Evolutionary conservation across 768 basidiomycete species (phyloP), one percentile per base, ranked within the genome.

Genomic region (Boletus vinaceobasis): DNA sequence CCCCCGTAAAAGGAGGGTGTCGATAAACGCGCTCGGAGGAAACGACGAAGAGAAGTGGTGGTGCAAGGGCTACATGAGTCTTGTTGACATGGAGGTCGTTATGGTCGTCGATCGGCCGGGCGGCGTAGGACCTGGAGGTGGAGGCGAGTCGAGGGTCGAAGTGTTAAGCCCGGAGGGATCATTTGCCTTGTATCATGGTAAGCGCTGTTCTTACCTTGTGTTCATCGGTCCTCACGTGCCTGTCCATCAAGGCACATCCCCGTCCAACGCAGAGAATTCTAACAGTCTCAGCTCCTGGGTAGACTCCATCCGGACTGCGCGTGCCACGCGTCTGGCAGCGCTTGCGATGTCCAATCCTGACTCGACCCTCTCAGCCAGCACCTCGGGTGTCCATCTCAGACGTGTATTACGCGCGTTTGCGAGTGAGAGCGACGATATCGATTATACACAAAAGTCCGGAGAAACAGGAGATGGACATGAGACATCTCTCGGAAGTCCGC

Each of bases 81-180:
- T 93, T 19, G 79, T 93, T 38, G 88, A 93, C 71, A 61, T 88
- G 48, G 88, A 93, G 62, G 83, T 92, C 1, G 82, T 93, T 0
- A 76, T 90, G 38, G 66, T 62, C 19, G 60, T 61, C 11, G 73
- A 58, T 65, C 77, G 36, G 10, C 62, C 75, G 2, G 48, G 47
- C 9, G 52, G 50, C 1, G 45, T 32, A 14, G 53, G 43, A 19
- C 26, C 35, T 26, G 57, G 54, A 40, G 51, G 40, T 38, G 57
- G 54, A 33, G 79, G 78, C 0, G 83, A 82, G 43, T 81, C 84
- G 50, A 73, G 78, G 29, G 79, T 92, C 46, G 91, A 93, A 66
- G 73, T 93, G 3, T 65, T 90, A 54, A 88, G 88, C 67, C 90
- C 90, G 1, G 84, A 83, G 50, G 83, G 80, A 17, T 91, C 86